phyloP scores from a whole-genome alignment of 768 basidiomycete genomes.

The Leccinum variicolor region DNA sequence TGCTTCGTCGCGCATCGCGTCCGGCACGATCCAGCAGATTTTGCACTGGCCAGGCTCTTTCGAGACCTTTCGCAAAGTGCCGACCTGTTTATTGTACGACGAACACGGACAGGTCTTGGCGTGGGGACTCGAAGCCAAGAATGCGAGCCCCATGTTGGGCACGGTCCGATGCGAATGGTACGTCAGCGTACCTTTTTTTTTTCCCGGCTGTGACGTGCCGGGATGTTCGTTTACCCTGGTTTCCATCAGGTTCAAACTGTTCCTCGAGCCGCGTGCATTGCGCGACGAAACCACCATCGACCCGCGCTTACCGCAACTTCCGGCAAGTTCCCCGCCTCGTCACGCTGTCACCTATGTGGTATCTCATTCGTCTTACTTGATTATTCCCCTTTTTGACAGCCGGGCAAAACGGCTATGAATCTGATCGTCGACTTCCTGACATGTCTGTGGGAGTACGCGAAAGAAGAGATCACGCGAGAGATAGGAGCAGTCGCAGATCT shows the following conservation, averaged over 20 bases:
- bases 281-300: conserved; percentile 70
- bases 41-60: conserved; percentile 82
- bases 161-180: conserved; percentile 57
- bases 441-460: conserved; percentile 84
- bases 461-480: conserved; percentile 81
- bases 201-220: neutral
- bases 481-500: conserved; percentile 85
- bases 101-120: conserved; percentile 68
- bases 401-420: conserved; percentile 72
- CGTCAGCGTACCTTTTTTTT: conserved; percentile 4
- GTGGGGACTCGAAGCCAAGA: conserved; percentile 89
- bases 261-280: conserved; percentile 77
- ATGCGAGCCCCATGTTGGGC: conserved; percentile 64
- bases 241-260: conserved; percentile 75
- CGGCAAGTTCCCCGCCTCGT: conserved; percentile 46
- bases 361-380: neutral
- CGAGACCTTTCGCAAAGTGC: conserved; percentile 84
- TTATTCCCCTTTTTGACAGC: conserved; percentile 36
- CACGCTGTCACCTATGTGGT: neutral
- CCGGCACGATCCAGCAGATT: conserved; percentile 80
- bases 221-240: neutral
- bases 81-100: conserved; percentile 83
- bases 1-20: conserved; percentile 79
- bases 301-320: conserved; percentile 74
- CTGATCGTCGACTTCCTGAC: conserved; percentile 81